Evolutionary conservation across 1,139 yeast genomes (phyloP).

Genomic region (Suzukiozyma palmioleophila): DNA sequence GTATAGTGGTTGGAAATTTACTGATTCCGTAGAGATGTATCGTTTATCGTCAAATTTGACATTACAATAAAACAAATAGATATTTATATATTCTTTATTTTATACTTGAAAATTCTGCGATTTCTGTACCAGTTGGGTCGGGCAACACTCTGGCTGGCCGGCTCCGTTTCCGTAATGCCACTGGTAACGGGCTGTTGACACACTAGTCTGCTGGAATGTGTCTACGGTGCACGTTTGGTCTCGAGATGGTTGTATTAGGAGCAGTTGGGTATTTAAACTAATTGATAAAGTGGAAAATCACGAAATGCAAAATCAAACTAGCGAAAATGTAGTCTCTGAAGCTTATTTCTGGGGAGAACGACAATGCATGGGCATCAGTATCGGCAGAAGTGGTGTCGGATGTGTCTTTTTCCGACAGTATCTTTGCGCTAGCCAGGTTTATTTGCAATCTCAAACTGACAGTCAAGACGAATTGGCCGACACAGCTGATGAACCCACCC

Average conservation of each 20-base stretch:
- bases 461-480: conserved; percentile 91
- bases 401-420: conserved; percentile 6
- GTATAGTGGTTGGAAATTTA: not conserved
- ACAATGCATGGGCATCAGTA: conserved; percentile 5
- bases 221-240: too few species aligned
- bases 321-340: conserved; percentile 89
- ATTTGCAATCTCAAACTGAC: conserved; percentile 75
- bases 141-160: too few species aligned
- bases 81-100: not conserved
- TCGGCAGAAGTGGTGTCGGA: conserved; percentile 5
- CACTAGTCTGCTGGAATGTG: too few species aligned
- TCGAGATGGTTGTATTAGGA: too few species aligned
- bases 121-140: too few species aligned
- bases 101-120: too few species aligned
- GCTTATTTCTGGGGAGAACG: conserved; percentile 59
- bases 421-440: conserved; percentile 13
- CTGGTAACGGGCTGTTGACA: too few species aligned
- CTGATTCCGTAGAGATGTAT: too few species aligned
- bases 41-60: too few species aligned
- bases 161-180: too few species aligned
- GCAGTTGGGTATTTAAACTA: too few species aligned
- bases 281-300: conserved; percentile 87
- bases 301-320: conserved; percentile 82
- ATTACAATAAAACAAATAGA: not conserved
- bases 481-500: conserved; percentile 89